These are phyloP conservation scores for Cardiospermum halicacabum DNA, from an alignment of 345 rosid genomes.

Conservation along the genomic window DNA sequence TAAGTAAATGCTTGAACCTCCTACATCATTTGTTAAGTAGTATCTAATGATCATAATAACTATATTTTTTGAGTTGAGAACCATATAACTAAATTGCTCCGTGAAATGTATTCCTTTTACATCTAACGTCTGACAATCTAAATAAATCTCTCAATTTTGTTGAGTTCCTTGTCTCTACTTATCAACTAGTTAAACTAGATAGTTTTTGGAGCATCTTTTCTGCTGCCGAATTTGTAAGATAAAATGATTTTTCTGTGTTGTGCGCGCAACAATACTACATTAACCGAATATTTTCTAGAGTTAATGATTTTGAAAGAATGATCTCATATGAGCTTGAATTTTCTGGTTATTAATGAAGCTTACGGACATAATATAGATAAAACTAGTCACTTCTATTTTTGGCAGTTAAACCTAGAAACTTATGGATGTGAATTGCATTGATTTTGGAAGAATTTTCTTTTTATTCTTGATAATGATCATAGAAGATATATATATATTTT, in stretches of 20 bases:
- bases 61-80: background rate
- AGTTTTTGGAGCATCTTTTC: background rate
- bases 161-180: background rate
- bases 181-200: background rate
- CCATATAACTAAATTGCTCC: background rate
- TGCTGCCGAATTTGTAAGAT: background rate
- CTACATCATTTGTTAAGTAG: background rate
- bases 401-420: background rate
- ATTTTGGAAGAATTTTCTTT: background rate
- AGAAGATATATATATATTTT: too few relatives aligned
- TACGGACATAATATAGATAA: background rate
- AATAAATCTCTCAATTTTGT: background rate
- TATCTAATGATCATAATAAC: background rate
- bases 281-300: too few relatives aligned
- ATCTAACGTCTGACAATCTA: background rate
- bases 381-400: background rate
- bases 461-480: background rate
- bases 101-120: background rate
- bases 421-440: background rate
- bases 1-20: background rate
- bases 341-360: background rate
- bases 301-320: background rate
- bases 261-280: background rate
- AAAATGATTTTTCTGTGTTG: background rate
- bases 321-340: background rate